A percentile compares a stretch with the other conserved stretches of the same genome.
Conservation (phyloP, 169 alveolate genomes). For the Plasmodium knowlesi region DNA sequence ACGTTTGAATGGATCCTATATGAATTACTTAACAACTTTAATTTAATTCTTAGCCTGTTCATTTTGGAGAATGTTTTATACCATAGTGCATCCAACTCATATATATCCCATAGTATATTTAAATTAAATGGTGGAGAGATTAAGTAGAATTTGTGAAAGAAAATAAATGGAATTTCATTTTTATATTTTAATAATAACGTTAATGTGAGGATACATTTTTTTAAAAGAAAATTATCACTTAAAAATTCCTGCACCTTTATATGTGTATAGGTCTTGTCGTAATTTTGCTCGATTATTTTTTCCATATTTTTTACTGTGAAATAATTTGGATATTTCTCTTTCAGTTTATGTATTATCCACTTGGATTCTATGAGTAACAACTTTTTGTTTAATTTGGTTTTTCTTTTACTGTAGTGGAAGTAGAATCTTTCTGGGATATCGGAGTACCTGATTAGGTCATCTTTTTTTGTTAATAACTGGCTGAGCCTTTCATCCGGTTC, state of each 20-base stretch:
- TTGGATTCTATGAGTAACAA: slow-evolving; percentile 79
- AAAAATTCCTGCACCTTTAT: slow-evolving; percentile 47
- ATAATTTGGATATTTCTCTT: slow-evolving; percentile 79
- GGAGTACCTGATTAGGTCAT: slow-evolving; percentile 76
- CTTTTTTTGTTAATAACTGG: slow-evolving; percentile 81
- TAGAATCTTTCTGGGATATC: slow-evolving; percentile 84
- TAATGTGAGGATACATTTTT: slow-evolving; percentile 81
- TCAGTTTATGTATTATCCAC: slow-evolving; percentile 80
- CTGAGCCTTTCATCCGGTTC: slow-evolving; percentile 83
- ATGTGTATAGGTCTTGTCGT: slow-evolving; percentile 77
- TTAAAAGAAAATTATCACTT: slow-evolving; percentile 24
- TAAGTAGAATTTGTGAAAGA: slow-evolving; percentile 84
- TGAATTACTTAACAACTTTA: not conserved
- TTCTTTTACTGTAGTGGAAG: slow-evolving; percentile 32
- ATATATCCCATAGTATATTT: slow-evolving; percentile 85
- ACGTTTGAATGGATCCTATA: not conserved
- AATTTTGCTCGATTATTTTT: slow-evolving; percentile 70
- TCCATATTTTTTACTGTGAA: slow-evolving; percentile 77
- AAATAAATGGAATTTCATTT: slow-evolving; percentile 84
- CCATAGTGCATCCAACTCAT: slow-evolving; percentile 81
- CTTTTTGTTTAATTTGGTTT: slow-evolving; percentile 73
- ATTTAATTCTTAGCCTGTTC: slow-evolving; percentile 6
- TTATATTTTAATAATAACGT: slow-evolving; percentile 81
- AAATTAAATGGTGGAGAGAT: slow-evolving; percentile 86
- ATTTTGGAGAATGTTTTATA: slow-evolving; percentile 18